Evolutionary conservation across 2,329 filamentous ascomycete species (phyloP).

Genomic region (Rutstroemia sp.): DNA sequence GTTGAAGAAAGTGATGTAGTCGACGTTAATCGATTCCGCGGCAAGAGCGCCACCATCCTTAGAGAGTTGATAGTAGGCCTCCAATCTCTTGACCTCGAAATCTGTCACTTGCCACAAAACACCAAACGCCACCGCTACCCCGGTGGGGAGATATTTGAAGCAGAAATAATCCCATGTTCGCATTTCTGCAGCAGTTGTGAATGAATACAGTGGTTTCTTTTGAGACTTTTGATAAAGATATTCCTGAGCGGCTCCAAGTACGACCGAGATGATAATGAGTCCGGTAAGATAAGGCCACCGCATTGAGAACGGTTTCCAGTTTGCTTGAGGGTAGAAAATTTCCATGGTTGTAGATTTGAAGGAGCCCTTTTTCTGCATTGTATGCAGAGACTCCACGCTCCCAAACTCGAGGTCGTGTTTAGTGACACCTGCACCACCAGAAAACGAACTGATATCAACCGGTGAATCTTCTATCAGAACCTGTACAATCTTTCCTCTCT

Average conservation of each 20-base stretch:
- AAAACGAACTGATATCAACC: slow-evolving; percentile 25
- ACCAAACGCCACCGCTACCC: slow-evolving; percentile 54
- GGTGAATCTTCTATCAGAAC: slow-evolving; percentile 2
- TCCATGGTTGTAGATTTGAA: slow-evolving; percentile 34
- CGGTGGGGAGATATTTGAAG: slow-evolving; percentile 56
- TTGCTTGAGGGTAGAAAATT: slow-evolving; percentile 53
- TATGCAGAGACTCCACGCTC: slow-evolving; percentile 15
- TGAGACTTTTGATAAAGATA: slow-evolving; percentile 44
- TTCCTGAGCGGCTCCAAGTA: slow-evolving; percentile 46
- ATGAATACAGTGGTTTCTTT: slow-evolving; percentile 35
- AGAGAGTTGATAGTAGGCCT: slow-evolving; percentile 60
- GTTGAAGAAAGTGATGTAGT: slow-evolving; percentile 60
- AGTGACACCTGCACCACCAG: slow-evolving; percentile 13
- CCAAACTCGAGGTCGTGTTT: slow-evolving; percentile 14
- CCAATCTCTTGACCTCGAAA: slow-evolving; percentile 58
- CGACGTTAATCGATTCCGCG: slow-evolving; percentile 57
- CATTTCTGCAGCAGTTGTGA: slow-evolving; percentile 43
- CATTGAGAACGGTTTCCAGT: slow-evolving; percentile 63
- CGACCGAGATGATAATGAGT: slow-evolving; percentile 46
- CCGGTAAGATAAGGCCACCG: slow-evolving; percentile 50
- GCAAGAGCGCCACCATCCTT: slow-evolving; percentile 52
- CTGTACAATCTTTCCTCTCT: slow-evolving; percentile 47
- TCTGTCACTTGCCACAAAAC: slow-evolving; percentile 60
- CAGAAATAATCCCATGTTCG: slow-evolving; percentile 47
- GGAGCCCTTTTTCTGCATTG: slow-evolving; percentile 13